Evolutionary conservation across 2,329 filamentous ascomycete species (phyloP).

Genomic region (Trichoderma citrinoviride): DNA sequence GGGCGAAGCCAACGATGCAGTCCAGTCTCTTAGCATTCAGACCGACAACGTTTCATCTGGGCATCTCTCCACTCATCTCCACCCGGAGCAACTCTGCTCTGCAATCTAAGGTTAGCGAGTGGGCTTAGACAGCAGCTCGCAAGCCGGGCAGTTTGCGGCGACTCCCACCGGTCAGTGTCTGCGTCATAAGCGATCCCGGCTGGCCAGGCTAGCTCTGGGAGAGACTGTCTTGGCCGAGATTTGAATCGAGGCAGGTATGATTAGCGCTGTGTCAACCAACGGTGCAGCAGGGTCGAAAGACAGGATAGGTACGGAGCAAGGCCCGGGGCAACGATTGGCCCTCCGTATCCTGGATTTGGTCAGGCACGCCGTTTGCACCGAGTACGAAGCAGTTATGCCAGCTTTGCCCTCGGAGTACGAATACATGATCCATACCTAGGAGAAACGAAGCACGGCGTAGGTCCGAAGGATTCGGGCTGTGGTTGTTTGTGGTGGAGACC

Average conservation of each 20-base stretch:
- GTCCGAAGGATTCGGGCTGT: conserved; percentile 15
- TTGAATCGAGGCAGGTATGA: conserved; percentile 3
- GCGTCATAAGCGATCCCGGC: conserved; percentile 7
- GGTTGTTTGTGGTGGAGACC: conserved; percentile 6
- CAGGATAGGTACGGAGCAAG: neutral
- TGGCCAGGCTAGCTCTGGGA: conserved; percentile 1
- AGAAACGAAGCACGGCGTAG: neutral
- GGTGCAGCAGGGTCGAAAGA: neutral
- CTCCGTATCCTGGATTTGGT: too few species aligned
- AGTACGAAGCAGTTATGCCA: neutral
- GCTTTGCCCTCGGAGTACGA: neutral
- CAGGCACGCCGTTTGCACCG: too few species aligned
- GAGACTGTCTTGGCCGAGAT: conserved; percentile 1
- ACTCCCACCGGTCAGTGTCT: neutral
- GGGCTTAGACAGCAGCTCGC: conserved; percentile 8
- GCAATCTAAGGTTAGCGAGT: conserved; percentile 15
- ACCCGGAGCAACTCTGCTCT: conserved; percentile 2
- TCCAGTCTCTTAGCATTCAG: neutral
- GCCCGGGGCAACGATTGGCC: too few species aligned
- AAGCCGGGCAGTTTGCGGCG: conserved; percentile 3
- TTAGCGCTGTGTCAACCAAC: conserved; percentile 2
- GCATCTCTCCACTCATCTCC: conserved; percentile 10
- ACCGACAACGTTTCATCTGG: conserved; percentile 19
- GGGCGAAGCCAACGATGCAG: conserved; percentile 10
- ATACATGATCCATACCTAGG: neutral